Evolutionary conservation across 768 basidiomycete genomes (phyloP).

Genomic region (Rhodotorula babjevae): DNA sequence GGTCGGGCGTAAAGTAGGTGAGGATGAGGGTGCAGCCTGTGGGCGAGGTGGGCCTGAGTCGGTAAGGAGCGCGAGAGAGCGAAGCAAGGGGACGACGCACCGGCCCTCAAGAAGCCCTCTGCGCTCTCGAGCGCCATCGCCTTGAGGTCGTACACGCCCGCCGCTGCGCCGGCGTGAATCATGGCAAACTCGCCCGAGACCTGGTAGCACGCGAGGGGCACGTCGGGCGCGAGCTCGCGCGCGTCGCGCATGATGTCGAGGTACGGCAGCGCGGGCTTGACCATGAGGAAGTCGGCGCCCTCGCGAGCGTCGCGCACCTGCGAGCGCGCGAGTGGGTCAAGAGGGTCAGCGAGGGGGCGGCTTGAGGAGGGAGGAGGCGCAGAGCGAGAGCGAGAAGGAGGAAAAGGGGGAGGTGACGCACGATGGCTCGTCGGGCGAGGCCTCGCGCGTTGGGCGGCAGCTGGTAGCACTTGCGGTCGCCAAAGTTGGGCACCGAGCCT

Average conservation of each 20-base stretch:
- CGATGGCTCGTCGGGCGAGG: constrained; percentile 86
- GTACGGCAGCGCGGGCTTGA: constrained; percentile 93
- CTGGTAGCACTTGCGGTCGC: constrained; percentile 96
- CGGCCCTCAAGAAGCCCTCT: constrained; percentile 87
- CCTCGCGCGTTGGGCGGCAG: constrained; percentile 83
- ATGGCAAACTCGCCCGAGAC: constrained; percentile 98
- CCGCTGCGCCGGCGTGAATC: constrained; percentile 86
- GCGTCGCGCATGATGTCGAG: constrained; percentile 93
- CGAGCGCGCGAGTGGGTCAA: constrained; percentile 10
- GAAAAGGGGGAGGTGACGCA: constrained; percentile 46
- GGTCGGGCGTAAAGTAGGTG: constrained; percentile 93
- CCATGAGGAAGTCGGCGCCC: constrained; percentile 98
- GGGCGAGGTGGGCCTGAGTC: too few relatives aligned
- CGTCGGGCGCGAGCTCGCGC: constrained; percentile 65
- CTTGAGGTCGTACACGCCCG: constrained; percentile 86
- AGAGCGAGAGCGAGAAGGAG: neutral
- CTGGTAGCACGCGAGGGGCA: constrained; percentile 94
- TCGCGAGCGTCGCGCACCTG: constrained; percentile 82
- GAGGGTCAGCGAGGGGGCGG: too few relatives aligned
- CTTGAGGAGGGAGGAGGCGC: too few relatives aligned
- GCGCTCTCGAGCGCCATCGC: constrained; percentile 91
- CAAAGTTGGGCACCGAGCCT: constrained; percentile 88
- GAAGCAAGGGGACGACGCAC: constrained; percentile 45
- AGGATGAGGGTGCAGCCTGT: constrained; percentile 77
- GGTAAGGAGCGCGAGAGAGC: too few relatives aligned